Conservation (phyloP, 2,329 filamentous ascomycete species). For the Scedosporium minutisporum region DNA sequence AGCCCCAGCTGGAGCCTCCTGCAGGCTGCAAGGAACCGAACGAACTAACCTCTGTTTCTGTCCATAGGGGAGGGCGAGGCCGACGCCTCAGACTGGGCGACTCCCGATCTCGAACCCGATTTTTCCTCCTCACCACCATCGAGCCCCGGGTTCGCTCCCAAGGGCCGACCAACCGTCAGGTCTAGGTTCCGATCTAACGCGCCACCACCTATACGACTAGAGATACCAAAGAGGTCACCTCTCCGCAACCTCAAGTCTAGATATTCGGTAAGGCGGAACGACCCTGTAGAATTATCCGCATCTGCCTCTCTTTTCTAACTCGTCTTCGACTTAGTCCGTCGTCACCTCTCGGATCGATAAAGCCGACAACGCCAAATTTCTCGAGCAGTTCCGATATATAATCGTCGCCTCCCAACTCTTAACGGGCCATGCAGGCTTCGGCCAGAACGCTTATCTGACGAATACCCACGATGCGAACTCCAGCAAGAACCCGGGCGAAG, state of each 20-base stretch:
- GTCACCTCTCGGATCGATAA: constrained; percentile 65
- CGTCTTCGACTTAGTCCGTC: constrained; percentile 42
- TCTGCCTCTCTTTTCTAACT: constrained; percentile 9
- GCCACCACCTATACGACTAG: constrained; percentile 33
- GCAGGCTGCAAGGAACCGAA: constrained; percentile 8
- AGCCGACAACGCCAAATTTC: constrained; percentile 72
- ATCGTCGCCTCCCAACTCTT: constrained; percentile 87
- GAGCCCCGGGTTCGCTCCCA: constrained; percentile 46
- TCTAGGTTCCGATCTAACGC: constrained; percentile 42
- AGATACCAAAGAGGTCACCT: constrained; percentile 26
- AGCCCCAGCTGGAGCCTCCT: background rate
- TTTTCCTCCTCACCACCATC: constrained; percentile 35
- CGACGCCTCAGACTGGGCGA: constrained; percentile 36
- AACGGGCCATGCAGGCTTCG: constrained; percentile 52
- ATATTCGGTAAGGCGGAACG: constrained; percentile 36
- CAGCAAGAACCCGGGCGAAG: constrained; percentile 8
- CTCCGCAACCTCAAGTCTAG: constrained; percentile 37
- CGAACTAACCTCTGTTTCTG: constrained; percentile 11
- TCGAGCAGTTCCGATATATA: constrained; percentile 88
- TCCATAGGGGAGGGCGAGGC: constrained; percentile 39
- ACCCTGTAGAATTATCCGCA: constrained; percentile 13
- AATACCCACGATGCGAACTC: background rate
- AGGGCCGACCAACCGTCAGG: constrained; percentile 43
- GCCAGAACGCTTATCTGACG: constrained; percentile 15
- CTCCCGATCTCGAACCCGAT: constrained; percentile 26